Evolutionary conservation across 176 grass and related monocot species (phyloP).

Genomic region (Alopecurus myosuroides): DNA sequence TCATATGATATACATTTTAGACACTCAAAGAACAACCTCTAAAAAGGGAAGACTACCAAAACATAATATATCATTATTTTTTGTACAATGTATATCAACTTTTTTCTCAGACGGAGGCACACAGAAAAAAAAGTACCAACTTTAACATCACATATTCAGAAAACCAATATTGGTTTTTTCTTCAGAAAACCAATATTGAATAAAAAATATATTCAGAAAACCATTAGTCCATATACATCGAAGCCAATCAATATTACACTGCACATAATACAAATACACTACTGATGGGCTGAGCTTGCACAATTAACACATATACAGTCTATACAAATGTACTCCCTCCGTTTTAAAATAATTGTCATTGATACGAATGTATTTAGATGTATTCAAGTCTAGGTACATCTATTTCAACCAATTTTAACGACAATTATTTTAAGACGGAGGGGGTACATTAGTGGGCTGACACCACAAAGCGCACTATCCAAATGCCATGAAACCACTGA

Average conservation of each 20-base stretch:
- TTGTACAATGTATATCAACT: too few relatives aligned
- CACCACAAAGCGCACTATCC: constrained; percentile 1
- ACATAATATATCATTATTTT: too few relatives aligned
- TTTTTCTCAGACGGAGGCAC: neutral
- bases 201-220: constrained; percentile 9
- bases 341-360: too few relatives aligned
- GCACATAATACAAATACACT: neutral
- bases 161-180: neutral
- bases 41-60: too few relatives aligned
- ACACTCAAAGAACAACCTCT: too few relatives aligned
- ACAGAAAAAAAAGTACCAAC: neutral
- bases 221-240: neutral
- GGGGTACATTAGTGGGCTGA: neutral
- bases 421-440: too few relatives aligned
- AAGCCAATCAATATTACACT: constrained; percentile 5
- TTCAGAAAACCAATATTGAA: too few relatives aligned
- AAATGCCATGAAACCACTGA: neutral
- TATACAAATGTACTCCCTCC: too few relatives aligned
- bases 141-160: neutral
- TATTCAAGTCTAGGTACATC: too few relatives aligned
- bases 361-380: too few relatives aligned
- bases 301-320: neutral
- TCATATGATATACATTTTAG: too few relatives aligned
- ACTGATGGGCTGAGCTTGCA: neutral
- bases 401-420: too few relatives aligned